phyloP scores from a whole-genome alignment of 2,329 filamentous ascomycete genomes.

The Diaporthe sp. region DNA sequence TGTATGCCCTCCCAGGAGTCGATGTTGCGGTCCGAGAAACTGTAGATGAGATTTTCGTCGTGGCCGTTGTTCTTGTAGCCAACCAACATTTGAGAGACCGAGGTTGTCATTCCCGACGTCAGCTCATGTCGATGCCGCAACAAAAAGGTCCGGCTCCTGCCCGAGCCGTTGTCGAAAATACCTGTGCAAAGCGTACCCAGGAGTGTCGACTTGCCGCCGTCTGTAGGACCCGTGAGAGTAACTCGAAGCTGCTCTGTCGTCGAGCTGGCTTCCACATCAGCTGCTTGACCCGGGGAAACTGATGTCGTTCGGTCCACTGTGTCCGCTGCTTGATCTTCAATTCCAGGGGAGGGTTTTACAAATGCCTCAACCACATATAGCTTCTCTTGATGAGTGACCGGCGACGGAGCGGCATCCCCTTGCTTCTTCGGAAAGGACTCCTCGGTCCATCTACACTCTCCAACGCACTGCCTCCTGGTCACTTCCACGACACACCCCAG shows the following conservation, averaged over 20 bases:
- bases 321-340: constrained; percentile 31
- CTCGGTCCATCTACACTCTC: constrained; percentile 81
- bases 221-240: constrained; percentile 88
- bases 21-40: constrained; percentile 87
- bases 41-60: constrained; percentile 67
- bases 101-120: constrained; percentile 90
- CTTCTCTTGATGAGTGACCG: constrained; percentile 55
- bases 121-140: constrained; percentile 95
- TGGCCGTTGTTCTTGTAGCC: constrained; percentile 71
- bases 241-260: constrained; percentile 82
- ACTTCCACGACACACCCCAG: constrained; percentile 88
- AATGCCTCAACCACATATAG: constrained; percentile 92
- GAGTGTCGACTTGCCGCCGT: constrained; percentile 91
- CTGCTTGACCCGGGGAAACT: constrained; percentile 37
- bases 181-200: constrained; percentile 90
- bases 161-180: constrained; percentile 89
- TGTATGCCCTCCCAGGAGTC: constrained; percentile 97
- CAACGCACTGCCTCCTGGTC: constrained; percentile 84
- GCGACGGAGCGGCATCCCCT: constrained; percentile 37
- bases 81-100: constrained; percentile 91
- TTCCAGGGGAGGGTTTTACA: constrained; percentile 70
- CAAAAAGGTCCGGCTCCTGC: constrained; percentile 87
- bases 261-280: constrained; percentile 45
- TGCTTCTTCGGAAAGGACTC: constrained; percentile 44
- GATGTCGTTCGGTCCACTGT: constrained; percentile 26